These are phyloP conservation scores for Aphanoascus verrucosus DNA, from an alignment of 2,329 filamentous ascomycete species.

Conservation along the genomic window DNA sequence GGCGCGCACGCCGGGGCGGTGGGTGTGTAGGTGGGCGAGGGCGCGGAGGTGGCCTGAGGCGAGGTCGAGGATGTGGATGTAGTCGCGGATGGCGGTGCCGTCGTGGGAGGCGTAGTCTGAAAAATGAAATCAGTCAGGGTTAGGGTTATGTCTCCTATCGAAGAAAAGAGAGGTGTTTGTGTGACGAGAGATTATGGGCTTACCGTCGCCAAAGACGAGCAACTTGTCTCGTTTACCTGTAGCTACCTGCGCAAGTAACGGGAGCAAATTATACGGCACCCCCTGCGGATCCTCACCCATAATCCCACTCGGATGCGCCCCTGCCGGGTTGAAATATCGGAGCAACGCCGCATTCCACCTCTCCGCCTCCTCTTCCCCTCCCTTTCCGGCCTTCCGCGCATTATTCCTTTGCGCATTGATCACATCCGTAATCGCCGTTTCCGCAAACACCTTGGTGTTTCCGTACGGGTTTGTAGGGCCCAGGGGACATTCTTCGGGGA, in stretches of 20 bases:
- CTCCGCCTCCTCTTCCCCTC: constrained; percentile 46
- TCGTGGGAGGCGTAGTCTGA: constrained; percentile 82
- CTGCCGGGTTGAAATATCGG: constrained; percentile 95
- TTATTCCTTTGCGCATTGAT: too few species aligned
- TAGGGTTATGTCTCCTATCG: neutral
- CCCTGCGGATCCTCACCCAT: constrained; percentile 98
- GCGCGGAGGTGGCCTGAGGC: constrained; percentile 77
- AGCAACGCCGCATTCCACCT: constrained; percentile 90
- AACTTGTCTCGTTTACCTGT: constrained; percentile 92
- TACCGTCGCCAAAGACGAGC: constrained; percentile 85
- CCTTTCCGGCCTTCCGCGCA: constrained; percentile 68
- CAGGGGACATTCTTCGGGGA: constrained; percentile 91
- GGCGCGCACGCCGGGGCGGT: constrained; percentile 79
- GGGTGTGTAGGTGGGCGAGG: constrained; percentile 74
- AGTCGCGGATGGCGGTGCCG: constrained; percentile 90
- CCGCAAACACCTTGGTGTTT: constrained; percentile 87
- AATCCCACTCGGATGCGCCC: constrained; percentile 85
- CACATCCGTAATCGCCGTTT: constrained; percentile 83
- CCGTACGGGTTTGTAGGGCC: constrained; percentile 97
- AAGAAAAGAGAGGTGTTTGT: too few species aligned
- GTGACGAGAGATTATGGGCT: constrained; percentile 24
- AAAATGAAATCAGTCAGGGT: neutral
- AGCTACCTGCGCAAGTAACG: constrained; percentile 87
- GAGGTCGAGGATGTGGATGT: constrained; percentile 92
- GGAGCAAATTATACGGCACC: constrained; percentile 89